Base-by-base conservation (phyloP, 1,139 yeast species). In the Ogataea hybrid region DNA sequence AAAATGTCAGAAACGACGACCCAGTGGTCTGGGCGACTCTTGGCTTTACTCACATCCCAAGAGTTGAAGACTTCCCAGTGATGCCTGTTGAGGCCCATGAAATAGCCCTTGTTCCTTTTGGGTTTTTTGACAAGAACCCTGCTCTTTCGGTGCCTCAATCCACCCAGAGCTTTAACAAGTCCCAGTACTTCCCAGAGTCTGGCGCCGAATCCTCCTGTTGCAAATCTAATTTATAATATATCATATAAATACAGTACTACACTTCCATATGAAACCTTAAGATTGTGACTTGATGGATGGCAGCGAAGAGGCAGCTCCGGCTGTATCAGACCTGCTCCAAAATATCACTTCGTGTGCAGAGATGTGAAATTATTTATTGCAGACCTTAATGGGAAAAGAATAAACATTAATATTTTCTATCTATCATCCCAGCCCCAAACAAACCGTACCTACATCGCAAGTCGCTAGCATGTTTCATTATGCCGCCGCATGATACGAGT, bases 41-140 rank as follows among this genome's bases (percentile, higher is more conserved):
- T 61, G 94, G 92, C 28, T 77, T 87, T 69, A 87, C 95, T 22
- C 96, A 87, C 63, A 79, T 86, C 58, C 95, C 95, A 56, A 78
- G 90, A 59, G 84, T 84, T 28, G 96, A 87, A 69, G 95, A 87
- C 67, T 87, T 85, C 84, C 96, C 95, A 41, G 94, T 87, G 47
- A 87, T 87, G 96, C 94, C 95, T 34, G 85, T 82, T 46, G 95
- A 87, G 69, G 80, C 79, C 56, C 69, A 77, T 63, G 82, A 75
- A 61, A 80, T 86, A 53, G 74, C 79, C 49, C 73, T 87, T 50
- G 73, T 75, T 39, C 96, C 96, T 41, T 70, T 75, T 57, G 87
- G 87, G 48, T 87, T 87, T 78, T 87, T 85, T 64, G 80, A 80
- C 55, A 79, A 70, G 62, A 86, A 86, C 67, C 96, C 96, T 25